Conservation (phyloP, 1,139 yeast species). For the Saccharomyces pastorianus region DNA sequence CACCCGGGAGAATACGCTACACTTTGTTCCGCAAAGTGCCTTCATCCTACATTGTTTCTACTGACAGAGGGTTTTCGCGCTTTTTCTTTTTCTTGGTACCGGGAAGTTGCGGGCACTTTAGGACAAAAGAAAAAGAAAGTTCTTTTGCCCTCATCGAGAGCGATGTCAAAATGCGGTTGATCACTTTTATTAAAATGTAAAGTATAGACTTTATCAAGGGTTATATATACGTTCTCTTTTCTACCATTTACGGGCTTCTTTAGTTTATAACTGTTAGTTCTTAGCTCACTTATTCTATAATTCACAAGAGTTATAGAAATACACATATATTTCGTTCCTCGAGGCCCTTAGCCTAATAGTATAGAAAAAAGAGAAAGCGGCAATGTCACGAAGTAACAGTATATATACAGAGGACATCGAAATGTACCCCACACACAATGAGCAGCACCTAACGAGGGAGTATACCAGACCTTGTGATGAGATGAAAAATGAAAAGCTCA, state of each 20-base stretch:
- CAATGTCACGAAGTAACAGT: neutral
- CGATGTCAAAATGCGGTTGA: neutral
- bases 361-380: neutral
- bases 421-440: constrained; percentile 3
- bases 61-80: too few relatives aligned
- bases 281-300: too few relatives aligned
- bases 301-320: too few relatives aligned
- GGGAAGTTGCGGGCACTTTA: neutral
- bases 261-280: too few relatives aligned
- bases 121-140: neutral
- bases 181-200: too few relatives aligned
- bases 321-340: too few relatives aligned
- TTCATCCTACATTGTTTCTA: neutral
- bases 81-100: neutral
- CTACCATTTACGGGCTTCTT: too few relatives aligned
- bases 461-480: neutral
- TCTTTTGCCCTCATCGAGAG: neutral
- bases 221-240: too few relatives aligned
- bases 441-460: constrained; percentile 1
- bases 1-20: neutral
- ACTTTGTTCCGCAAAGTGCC: neutral
- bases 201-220: too few relatives aligned
- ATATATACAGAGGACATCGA: neutral
- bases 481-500: neutral
- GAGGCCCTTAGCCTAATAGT: too few relatives aligned